phyloP scores from a whole-genome alignment of 345 rosid species.

The Eucalyptus erythrocorys region DNA sequence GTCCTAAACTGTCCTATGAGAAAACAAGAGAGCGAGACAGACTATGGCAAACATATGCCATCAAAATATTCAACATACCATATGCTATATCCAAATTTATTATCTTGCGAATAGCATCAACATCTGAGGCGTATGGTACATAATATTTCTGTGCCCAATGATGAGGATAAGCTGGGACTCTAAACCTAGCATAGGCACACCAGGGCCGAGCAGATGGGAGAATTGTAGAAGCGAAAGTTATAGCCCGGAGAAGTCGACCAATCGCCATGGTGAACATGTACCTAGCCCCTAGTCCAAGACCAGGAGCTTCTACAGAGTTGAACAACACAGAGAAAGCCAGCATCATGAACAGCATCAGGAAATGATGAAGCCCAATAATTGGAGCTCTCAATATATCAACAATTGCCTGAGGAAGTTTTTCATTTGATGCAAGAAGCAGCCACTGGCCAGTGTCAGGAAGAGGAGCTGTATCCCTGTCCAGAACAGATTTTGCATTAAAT shows the following conservation, averaged over 20 bases:
- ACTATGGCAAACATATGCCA: neutral
- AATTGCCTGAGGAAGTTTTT: slow-evolving; percentile 55
- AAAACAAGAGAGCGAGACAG: neutral
- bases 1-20: neutral
- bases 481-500: neutral
- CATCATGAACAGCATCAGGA: slow-evolving; percentile 80
- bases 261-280: slow-evolving; percentile 89
- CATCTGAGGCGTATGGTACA: slow-evolving; percentile 76
- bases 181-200: slow-evolving; percentile 74
- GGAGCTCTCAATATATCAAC: slow-evolving; percentile 78
- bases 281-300: slow-evolving; percentile 86
- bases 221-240: slow-evolving; percentile 77
- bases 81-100: slow-evolving; percentile 48
- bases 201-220: slow-evolving; percentile 93
- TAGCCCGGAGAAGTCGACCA: slow-evolving; percentile 88
- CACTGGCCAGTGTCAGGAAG: slow-evolving; percentile 96
- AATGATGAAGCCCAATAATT: slow-evolving; percentile 78
- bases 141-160: slow-evolving; percentile 83
- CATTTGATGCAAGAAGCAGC: slow-evolving; percentile 80
- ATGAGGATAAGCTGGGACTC: slow-evolving; percentile 70
- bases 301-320: slow-evolving; percentile 74
- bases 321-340: slow-evolving; percentile 85
- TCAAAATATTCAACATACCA: slow-evolving; percentile 18
- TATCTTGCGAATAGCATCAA: slow-evolving; percentile 47
- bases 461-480: slow-evolving; percentile 55